Conservation (phyloP, 176 grass and related monocot species). For the Zoysia pacifica region DNA sequence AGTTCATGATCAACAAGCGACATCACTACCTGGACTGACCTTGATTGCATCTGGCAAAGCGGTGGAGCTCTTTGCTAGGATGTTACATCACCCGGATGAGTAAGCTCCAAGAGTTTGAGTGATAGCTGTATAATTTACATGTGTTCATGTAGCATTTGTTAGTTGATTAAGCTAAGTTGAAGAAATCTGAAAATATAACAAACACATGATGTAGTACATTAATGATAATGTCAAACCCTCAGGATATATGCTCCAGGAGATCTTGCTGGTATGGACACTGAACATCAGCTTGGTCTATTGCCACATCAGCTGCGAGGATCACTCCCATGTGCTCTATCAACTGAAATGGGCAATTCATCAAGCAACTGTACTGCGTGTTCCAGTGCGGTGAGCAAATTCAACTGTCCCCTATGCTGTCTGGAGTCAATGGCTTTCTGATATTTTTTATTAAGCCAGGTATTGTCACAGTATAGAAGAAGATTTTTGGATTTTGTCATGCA, state of each 20-base stretch:
- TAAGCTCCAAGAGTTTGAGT: conserved; percentile 41
- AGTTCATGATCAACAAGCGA: conserved; percentile 58
- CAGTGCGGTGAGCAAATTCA: conserved; percentile 58
- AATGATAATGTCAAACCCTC: conserved; percentile 33
- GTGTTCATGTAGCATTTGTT: conserved; percentile 4
- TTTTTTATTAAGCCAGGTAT: conserved; percentile 55
- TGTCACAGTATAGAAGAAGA: conserved; percentile 79
- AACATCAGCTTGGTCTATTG: conserved; percentile 82
- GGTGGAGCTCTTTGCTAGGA: conserved; percentile 83
- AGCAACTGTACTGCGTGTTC: conserved; percentile 84
- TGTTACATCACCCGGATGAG: conserved; percentile 86
- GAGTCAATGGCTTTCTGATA: conserved; percentile 39
- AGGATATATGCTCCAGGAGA: conserved; percentile 93
- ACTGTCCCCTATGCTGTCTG: not conserved
- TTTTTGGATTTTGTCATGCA: conserved; percentile 72
- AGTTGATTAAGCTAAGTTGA: conserved; percentile 12
- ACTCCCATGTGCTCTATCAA: conserved; percentile 64
- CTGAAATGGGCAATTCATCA: conserved; percentile 57
- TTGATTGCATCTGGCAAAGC: conserved; percentile 77
- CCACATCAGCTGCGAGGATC: conserved; percentile 87
- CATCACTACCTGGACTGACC: conserved; percentile 75
- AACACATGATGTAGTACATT: not conserved
- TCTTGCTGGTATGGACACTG: conserved; percentile 63
- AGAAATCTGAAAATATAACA: conserved; percentile 5
- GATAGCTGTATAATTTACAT: conserved; percentile 10